phyloP scores from a whole-genome alignment of 495 filamentous ascomycete species.

The Collariella sp. region DNA sequence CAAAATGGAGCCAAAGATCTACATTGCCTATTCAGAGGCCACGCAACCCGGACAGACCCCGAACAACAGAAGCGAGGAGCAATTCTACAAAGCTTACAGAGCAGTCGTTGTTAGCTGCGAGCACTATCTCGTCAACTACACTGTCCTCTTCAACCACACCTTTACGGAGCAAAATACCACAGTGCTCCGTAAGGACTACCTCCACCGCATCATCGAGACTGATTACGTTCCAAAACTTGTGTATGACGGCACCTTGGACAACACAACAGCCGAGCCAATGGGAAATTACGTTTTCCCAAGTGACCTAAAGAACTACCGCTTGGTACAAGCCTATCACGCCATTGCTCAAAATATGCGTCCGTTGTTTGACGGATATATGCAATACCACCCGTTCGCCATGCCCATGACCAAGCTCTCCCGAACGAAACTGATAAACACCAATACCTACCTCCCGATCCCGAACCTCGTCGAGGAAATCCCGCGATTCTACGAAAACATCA shows the following conservation, averaged over 20 bases:
- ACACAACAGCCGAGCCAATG: conserved; percentile 16
- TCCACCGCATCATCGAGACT: conserved; percentile 20
- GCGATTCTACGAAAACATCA: conserved; percentile 23
- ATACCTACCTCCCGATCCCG: conserved; percentile 13
- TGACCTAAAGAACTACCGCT: conserved; percentile 17
- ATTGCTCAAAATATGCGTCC: conserved; percentile 16
- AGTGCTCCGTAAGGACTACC: conserved; percentile 11
- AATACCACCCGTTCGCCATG: conserved; percentile 12
- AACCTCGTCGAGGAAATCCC: conserved; percentile 13
- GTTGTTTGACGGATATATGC: conserved; percentile 15
- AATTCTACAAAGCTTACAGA: conserved; percentile 13
- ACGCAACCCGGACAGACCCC: conserved; percentile 5
- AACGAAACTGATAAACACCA: conserved; percentile 19
- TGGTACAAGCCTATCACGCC: conserved; percentile 21
- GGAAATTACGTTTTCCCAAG: conserved; percentile 19
- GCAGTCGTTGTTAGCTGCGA: conserved; percentile 21
- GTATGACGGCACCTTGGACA: conserved; percentile 20
- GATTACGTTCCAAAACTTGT: conserved; percentile 8
- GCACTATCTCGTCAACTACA: conserved; percentile 23
- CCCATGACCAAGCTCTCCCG: conserved; percentile 10
- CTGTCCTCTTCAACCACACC: conserved; percentile 24
- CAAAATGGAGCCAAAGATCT: conserved; percentile 21
- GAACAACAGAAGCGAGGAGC: not conserved
- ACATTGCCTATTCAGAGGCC: conserved; percentile 16
- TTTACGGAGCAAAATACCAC: conserved; percentile 12